These are phyloP conservation scores for Trichaptum fuscoviolaceum DNA, from an alignment of 768 basidiomycete species.

Conservation along the genomic window DNA sequence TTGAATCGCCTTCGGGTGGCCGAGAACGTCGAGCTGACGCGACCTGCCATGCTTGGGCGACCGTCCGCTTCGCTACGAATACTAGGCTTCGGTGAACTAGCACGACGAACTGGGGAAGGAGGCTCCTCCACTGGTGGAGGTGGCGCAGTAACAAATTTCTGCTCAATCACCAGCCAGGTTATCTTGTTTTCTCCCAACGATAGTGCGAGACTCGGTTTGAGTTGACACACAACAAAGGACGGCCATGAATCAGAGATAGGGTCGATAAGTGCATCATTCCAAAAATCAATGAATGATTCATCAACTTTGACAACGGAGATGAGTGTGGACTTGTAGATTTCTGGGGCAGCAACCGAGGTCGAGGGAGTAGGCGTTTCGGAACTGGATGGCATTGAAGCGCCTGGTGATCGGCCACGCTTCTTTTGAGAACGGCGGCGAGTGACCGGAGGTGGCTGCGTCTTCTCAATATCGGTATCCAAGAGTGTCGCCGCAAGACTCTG, in stretches of 20 bases:
- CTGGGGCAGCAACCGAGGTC: conserved; percentile 19
- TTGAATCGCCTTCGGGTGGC: conserved; percentile 60
- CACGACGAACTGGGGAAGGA: conserved; percentile 18
- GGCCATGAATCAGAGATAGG: conserved; percentile 64
- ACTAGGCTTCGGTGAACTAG: conserved; percentile 20
- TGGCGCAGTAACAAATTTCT: conserved; percentile 39
- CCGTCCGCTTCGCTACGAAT: conserved; percentile 25
- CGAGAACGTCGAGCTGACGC: conserved; percentile 39
- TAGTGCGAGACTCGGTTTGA: conserved; percentile 34
- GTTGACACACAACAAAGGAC: conserved; percentile 62
- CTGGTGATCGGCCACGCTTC: not conserved
- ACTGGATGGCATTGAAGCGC: conserved; percentile 9
- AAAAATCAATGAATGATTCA: conserved; percentile 81
- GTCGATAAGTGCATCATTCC: conserved; percentile 70
- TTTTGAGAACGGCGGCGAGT: not conserved
- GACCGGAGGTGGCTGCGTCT: conserved; percentile 21
- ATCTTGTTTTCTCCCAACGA: conserved; percentile 34
- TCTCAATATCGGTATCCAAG: conserved; percentile 36
- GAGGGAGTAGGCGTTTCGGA: conserved; percentile 20
- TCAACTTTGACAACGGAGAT: conserved; percentile 57
- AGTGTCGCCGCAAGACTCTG: conserved; percentile 52
- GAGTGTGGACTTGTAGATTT: conserved; percentile 34
- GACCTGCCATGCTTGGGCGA: conserved; percentile 40
- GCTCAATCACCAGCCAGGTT: conserved; percentile 68
- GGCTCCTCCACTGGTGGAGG: conserved; percentile 26